Base-by-base conservation (phyloP, 495 filamentous ascomycete genomes). In the Collariella sp. region DNA sequence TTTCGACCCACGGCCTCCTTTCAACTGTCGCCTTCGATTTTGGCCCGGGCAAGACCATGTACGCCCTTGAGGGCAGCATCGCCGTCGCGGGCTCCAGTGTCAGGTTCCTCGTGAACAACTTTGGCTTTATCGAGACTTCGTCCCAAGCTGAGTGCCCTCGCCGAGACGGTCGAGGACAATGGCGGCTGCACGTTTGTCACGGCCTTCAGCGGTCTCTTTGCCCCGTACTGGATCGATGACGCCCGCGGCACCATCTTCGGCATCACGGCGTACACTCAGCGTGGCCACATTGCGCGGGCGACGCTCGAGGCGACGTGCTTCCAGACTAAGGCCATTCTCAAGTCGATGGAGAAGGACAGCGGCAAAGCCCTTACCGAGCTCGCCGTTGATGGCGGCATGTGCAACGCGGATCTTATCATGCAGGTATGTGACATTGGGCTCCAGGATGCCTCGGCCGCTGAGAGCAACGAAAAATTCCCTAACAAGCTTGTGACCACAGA, bases 201-300 rank as follows among this genome's bases (percentile, higher is more conserved):
- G 34, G 91, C 91, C 1, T 96, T 96, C 69, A 91, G 87, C 73
- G 91, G 91, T 57, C 76, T 96, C 1, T 96, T 95, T 68, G 91
- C 91, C 19, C 91, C 91, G 20, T 96, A 96, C 67, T 96, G 91
- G 91, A 94, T 95, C 58, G 91, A 96, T 66, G 88, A 95, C 70
- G 89, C 89, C 24, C 83, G 89, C 68, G 91, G 91, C 48, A 95
- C 90, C 2, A 81, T 91, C 20, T 90, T 94, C 62, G 91, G 91
- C 19, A 89, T 96, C 57, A 96, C 91, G 1, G 87, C 91, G 68
- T 83, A 91, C 72, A 96, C 91, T 0, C 76, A 89, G 58, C 83
- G 82, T 58, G 89, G 89, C 29, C 91, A 96, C 69, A 90, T 96
- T 58, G 91, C 91, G 18, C 84, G 91, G 34, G 91, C 91, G 7